Percentiles rank a stretch among this genome's conserved stretches.
Conservation (phyloP, 2,329 filamentous ascomycete species). For the Xylariaceae sp. region DNA sequence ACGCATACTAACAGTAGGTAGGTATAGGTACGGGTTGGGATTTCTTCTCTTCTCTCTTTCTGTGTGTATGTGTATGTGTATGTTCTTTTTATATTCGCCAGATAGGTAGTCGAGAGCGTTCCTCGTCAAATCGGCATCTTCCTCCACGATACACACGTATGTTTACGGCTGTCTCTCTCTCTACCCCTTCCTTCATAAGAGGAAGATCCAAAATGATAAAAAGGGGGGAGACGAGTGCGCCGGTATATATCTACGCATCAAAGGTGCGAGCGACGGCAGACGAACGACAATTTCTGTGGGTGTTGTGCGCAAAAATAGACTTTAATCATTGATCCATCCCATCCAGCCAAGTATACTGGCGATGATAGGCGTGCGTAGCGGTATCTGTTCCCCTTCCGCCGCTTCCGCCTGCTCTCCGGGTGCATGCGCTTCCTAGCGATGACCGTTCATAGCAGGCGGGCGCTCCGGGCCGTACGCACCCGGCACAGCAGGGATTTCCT, state of each 20-base stretch:
- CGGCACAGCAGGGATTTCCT: conserved; percentile 37
- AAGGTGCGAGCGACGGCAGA: neutral
- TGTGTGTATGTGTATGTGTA: no score
- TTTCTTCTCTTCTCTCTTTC: no score
- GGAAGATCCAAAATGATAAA: no score
- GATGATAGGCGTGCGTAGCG: conserved; percentile 9
- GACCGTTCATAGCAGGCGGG: conserved; percentile 31
- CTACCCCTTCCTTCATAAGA: no score
- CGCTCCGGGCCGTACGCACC: conserved; percentile 29
- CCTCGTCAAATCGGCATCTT: no score
- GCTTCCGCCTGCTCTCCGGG: conserved; percentile 16
- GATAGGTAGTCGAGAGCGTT: no score
- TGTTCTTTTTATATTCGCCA: no score
- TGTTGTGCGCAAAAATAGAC: conserved; percentile 3
- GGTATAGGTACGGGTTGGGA: no score
- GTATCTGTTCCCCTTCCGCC: neutral
- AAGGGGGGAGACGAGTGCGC: no score
- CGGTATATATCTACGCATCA: conserved; percentile 5
- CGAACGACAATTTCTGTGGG: neutral
- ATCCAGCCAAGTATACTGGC: conserved; percentile 9
- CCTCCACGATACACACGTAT: neutral
- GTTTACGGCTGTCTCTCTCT: neutral
- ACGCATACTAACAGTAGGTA: no score
- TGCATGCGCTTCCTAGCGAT: conserved; percentile 28
- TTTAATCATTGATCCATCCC: conserved; percentile 2